Evolutionary conservation across 176 grass and related monocot genomes (phyloP), one percentile per base, ranked within the genome.

Genomic region (Musa beccarii): DNA sequence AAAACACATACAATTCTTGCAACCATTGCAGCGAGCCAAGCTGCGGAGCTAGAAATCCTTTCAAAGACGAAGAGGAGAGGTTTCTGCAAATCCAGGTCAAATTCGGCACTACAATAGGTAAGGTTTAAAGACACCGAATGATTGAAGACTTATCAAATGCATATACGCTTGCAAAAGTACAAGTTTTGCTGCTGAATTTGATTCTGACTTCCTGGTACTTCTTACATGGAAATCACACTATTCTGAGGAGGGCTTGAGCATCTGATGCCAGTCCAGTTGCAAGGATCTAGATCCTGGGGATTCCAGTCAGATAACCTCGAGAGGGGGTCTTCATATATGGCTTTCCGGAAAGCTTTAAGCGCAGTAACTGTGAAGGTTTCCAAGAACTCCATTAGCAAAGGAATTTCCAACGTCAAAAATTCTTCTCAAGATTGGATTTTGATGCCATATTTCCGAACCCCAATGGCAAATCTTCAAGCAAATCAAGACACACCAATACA

Each of bases 241-340:
- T 63, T 84, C 77, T 87, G 43, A 67, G 72, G 59, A 73, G 52
- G 22, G 29, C 11, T 13, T 10, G 83, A 90, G 85, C 95, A 99
- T 0, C 8, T 25, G 8, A 99, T 86, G 54, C 90, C 90, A 49
- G 59, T 77, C 95, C 90, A 94, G 16, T 9, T 4, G 75, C 95
- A 99, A 66, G 84, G 95, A 65, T 84, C 17, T 71, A 54, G 63
- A 53, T 91, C 80, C 15, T 20, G 78, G 78, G 80, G 2, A 77
- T 92, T 89, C 95, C 95, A 99, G 70, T 92, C 81, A 5, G 90
- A 94, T 43, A 99, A 81, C 72, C 1, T 81, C 20, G 95, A 87
- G 17, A 79, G 68, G 24, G 95, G 95, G 76, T 92, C 95, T 11
- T 88, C 83, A 73, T 51, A 87, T 54, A 99, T 88, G 52, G 82